A percentile compares a stretch with the other conserved stretches of the same genome.
phyloP scores from a whole-genome alignment of 2,329 filamentous ascomycete species.

The Aspergillus novoparasiticus region DNA sequence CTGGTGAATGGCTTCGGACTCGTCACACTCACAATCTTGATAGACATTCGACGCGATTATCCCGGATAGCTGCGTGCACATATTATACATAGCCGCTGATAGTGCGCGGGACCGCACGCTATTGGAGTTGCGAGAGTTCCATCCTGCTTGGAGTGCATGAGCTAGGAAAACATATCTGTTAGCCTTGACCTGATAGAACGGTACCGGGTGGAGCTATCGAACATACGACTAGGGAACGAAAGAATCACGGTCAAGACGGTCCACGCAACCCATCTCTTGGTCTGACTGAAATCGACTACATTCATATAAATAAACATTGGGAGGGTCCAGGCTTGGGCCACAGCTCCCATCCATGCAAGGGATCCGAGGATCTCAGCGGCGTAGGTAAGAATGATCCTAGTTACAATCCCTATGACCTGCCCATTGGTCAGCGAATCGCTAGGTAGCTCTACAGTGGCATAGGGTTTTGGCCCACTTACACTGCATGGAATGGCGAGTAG shows the following conservation, averaged over 20 bases:
- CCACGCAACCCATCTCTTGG: conserved; percentile 56
- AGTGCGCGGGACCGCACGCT: conserved; percentile 42
- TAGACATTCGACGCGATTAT: conserved; percentile 43
- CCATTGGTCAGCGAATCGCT: conserved; percentile 6
- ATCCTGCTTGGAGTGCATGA: conserved; percentile 54
- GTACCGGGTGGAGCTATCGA: background rate
- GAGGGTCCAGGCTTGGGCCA: conserved; percentile 57
- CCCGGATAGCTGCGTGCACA: conserved; percentile 38
- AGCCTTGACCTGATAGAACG: background rate
- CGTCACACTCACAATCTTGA: conserved; percentile 26
- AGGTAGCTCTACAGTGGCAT: conserved; percentile 2
- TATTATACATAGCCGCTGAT: conserved; percentile 42
- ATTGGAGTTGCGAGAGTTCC: conserved; percentile 44
- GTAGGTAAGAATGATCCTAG: conserved; percentile 30
- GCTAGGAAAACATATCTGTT: conserved; percentile 34
- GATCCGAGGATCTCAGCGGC: conserved; percentile 45
- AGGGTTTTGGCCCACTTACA: conserved; percentile 41
- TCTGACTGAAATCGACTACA: conserved; percentile 46
- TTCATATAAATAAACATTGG: conserved; percentile 57
- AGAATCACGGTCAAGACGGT: conserved; percentile 55
- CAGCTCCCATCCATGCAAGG: conserved; percentile 52
- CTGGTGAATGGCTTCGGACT: background rate
- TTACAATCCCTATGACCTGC: conserved; percentile 16
- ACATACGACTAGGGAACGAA: conserved; percentile 52
- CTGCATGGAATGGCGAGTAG: conserved; percentile 57